phyloP scores from a whole-genome alignment of 106 monocot genomes.

The Posidonia australis region DNA sequence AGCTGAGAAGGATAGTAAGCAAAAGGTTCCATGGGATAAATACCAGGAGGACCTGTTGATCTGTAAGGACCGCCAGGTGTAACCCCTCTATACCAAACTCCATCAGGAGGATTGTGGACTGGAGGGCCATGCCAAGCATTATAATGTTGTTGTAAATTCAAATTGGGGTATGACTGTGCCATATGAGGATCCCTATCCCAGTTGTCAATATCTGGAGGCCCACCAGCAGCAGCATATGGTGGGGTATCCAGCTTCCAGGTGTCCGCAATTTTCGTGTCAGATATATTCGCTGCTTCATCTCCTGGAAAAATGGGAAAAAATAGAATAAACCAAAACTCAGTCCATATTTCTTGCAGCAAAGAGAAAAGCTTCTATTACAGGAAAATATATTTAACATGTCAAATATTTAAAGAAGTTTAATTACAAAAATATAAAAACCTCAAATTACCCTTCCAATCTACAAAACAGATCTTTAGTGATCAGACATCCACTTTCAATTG shows the following conservation, averaged over 20 bases:
- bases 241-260: conserved; percentile 28
- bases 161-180: conserved; percentile 21
- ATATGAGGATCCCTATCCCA: conserved; percentile 37
- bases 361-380: not conserved
- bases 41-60: conserved; percentile 38
- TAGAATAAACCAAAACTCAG: not conserved
- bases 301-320: conserved; percentile 13
- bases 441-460: too few relatives aligned
- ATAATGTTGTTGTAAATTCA: conserved; percentile 31
- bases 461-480: too few relatives aligned
- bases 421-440: too few relatives aligned
- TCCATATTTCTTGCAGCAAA: not conserved
- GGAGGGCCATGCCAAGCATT: conserved; percentile 59
- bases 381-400: too few relatives aligned
- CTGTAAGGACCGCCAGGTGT: conserved; percentile 44
- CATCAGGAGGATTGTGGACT: conserved; percentile 34
- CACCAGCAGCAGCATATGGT: conserved; percentile 11
- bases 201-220: conserved; percentile 20
- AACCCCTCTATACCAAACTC: conserved; percentile 51
- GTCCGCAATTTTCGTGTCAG: conserved; percentile 23
- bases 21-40: conserved; percentile 45
- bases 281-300: conserved; percentile 13
- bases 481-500: too few relatives aligned
- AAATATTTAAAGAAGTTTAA: too few relatives aligned
- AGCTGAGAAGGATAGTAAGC: conserved; percentile 43